Evolutionary conservation across 2,329 filamentous ascomycete species (phyloP).

Genomic region (Colletotrichum truncatum): DNA sequence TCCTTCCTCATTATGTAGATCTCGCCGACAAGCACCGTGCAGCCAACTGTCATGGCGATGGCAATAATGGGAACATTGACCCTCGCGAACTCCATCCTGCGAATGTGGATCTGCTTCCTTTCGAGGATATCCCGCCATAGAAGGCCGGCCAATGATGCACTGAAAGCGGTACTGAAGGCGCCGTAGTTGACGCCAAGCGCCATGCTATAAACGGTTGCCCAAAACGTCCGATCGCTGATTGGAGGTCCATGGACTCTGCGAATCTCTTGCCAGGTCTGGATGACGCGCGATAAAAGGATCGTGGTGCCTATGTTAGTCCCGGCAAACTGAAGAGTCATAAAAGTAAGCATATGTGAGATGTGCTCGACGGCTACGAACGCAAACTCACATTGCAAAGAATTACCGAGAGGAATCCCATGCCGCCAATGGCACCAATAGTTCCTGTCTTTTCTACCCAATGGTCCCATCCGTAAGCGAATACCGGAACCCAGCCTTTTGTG

Average conservation of each 20-base stretch:
- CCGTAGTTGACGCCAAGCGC: slow-evolving; percentile 80
- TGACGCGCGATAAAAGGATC: slow-evolving; percentile 75
- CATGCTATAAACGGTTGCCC: slow-evolving; percentile 80
- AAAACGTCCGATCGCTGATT: slow-evolving; percentile 75
- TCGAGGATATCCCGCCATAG: slow-evolving; percentile 77
- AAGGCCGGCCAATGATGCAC: slow-evolving; percentile 75
- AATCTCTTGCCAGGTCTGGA: slow-evolving; percentile 74
- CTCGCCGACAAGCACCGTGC: slow-evolving; percentile 68
- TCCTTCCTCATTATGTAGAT: slow-evolving; percentile 65
- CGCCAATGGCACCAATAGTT: slow-evolving; percentile 72
- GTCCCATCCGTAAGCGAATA: slow-evolving; percentile 79
- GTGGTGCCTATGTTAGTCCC: slow-evolving; percentile 82
- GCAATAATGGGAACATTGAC: slow-evolving; percentile 78
- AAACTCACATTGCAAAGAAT: slow-evolving; percentile 75
- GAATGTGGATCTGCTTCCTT: slow-evolving; percentile 74
- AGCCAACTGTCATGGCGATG: slow-evolving; percentile 72
- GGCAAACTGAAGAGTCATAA: slow-evolving; percentile 63
- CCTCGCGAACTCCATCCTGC: slow-evolving; percentile 71
- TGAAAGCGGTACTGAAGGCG: slow-evolving; percentile 78
- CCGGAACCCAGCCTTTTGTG: slow-evolving; percentile 78
- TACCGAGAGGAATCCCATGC: slow-evolving; percentile 78
- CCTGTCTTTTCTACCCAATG: slow-evolving; percentile 77
- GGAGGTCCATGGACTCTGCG: slow-evolving; percentile 53
- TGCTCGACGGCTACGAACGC: background rate
- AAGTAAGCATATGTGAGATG: background rate